A percentile compares a stretch with the other conserved stretches of the same genome.
phyloP scores from a whole-genome alignment of 768 basidiomycete genomes.

The Tulasnella sp. region DNA sequence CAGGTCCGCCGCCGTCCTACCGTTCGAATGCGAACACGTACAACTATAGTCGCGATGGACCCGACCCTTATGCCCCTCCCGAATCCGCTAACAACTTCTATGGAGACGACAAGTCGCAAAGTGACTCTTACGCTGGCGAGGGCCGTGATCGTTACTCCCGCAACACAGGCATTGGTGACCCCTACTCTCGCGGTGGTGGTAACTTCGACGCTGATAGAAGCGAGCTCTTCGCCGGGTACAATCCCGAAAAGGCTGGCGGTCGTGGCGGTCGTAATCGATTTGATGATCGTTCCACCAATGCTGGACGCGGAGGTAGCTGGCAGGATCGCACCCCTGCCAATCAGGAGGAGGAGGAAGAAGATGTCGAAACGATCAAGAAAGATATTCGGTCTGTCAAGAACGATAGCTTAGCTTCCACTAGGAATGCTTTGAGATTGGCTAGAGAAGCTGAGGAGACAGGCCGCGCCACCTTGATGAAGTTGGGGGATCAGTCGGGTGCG shows the following conservation, averaged over 20 bases:
- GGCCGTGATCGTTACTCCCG: slow-evolving; percentile 26
- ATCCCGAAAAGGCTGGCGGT: slow-evolving; percentile 39
- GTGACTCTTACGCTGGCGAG: not conserved
- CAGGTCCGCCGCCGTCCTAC: slow-evolving; percentile 30
- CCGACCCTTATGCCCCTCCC: slow-evolving; percentile 28
- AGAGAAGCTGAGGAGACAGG: slow-evolving; percentile 96
- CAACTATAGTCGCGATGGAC: slow-evolving; percentile 55
- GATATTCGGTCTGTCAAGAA: slow-evolving; percentile 83
- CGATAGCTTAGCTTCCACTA: slow-evolving; percentile 74
- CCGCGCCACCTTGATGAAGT: slow-evolving; percentile 61
- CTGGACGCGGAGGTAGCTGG: slow-evolving; percentile 27
- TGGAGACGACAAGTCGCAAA: not conserved
- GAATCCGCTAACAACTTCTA: not conserved
- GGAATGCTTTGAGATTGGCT: slow-evolving; percentile 87
- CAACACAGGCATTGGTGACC: slow-evolving; percentile 39
- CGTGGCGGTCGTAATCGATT: slow-evolving; percentile 10
- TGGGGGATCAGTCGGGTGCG: slow-evolving; percentile 90
- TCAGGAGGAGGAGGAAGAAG: slow-evolving; percentile 60
- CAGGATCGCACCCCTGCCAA: slow-evolving; percentile 13
- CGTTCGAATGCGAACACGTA: slow-evolving; percentile 48
- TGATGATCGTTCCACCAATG: slow-evolving; percentile 31
- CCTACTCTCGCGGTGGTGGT: slow-evolving; percentile 48
- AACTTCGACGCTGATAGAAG: slow-evolving; percentile 53
- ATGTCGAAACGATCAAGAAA: slow-evolving; percentile 89
- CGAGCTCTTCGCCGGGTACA: slow-evolving; percentile 66